Conservation (phyloP, 768 basidiomycete species). For the Suillus discolor region DNA sequence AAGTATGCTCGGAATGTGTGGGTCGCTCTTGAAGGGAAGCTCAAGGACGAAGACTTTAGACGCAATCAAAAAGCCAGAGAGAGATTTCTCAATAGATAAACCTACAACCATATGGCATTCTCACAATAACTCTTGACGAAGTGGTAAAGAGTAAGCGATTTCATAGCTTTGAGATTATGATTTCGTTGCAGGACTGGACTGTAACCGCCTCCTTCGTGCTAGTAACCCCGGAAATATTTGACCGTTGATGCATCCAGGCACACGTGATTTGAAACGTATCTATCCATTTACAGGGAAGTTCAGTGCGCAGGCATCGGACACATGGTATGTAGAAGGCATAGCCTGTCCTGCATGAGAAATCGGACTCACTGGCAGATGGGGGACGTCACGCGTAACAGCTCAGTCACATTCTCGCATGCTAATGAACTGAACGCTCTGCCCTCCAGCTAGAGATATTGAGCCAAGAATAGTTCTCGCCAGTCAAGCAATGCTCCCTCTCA, state of each 20-base stretch:
- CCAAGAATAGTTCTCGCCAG: constrained; percentile 11
- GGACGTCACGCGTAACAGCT: not conserved
- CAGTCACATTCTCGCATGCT: not conserved
- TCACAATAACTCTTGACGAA: not conserved
- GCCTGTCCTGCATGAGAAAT: constrained; percentile 6
- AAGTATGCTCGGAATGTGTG: constrained; percentile 61
- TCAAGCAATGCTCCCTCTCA: not conserved
- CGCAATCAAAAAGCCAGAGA: constrained; percentile 62
- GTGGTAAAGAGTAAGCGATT: not conserved
- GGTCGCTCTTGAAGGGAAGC: constrained; percentile 58
- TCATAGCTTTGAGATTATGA: not conserved
- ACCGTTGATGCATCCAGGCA: not conserved
- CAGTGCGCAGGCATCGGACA: not conserved
- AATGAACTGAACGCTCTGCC: not conserved
- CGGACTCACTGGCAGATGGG: not conserved
- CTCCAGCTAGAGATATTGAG: not conserved
- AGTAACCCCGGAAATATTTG: not conserved
- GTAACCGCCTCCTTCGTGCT: not conserved
- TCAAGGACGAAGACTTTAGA: constrained; percentile 64
- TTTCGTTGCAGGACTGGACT: not conserved
- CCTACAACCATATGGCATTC: not conserved
- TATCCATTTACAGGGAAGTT: not conserved
- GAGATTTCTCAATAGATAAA: constrained; percentile 40
- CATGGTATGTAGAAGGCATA: not conserved
- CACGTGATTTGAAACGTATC: not conserved